These are phyloP conservation scores for Turnera subulata DNA, from an alignment of 345 rosid species.

Conservation along the genomic window DNA sequence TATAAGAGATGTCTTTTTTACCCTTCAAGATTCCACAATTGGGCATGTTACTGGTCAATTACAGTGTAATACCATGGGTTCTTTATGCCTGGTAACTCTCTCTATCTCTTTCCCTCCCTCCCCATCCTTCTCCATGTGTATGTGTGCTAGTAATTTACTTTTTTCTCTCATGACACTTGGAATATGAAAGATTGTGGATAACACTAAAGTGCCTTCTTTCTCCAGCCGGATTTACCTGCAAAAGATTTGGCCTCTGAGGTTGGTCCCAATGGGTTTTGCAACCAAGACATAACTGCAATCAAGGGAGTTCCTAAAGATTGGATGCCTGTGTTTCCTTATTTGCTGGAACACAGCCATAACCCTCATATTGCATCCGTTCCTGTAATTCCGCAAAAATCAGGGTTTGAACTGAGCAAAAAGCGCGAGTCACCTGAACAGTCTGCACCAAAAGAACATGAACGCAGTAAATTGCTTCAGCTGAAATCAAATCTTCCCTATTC, in stretches of 20 bases:
- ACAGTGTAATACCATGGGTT: constrained; percentile 38
- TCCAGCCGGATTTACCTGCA: constrained; percentile 48
- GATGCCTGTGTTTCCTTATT: constrained; percentile 26
- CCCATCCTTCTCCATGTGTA: background rate
- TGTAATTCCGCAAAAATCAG: constrained; percentile 26
- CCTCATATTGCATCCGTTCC: constrained; percentile 30
- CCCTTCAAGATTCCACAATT: constrained; percentile 50
- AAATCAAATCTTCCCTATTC: constrained; percentile 22
- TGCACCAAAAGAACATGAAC: constrained; percentile 31
- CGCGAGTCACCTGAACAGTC: constrained; percentile 34
- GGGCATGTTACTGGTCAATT: constrained; percentile 38
- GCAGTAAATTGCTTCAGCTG: constrained; percentile 25
- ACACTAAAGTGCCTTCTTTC: constrained; percentile 12
- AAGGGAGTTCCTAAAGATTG: constrained; percentile 28
- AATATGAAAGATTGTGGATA: constrained; percentile 16
- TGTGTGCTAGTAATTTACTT: constrained; percentile 8
- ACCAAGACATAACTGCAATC: constrained; percentile 37
- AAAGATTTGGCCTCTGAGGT: constrained; percentile 38
- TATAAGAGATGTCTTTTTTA: constrained; percentile 55
- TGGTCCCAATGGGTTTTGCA: constrained; percentile 30
- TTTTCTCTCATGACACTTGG: background rate
- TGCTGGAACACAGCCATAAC: constrained; percentile 24
- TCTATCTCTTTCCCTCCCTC: too few species aligned
- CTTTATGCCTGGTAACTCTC: constrained; percentile 46
- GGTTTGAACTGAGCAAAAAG: constrained; percentile 33